A percentile compares a stretch with the other conserved stretches of the same genome.
Evolutionary conservation across 75 land plant genomes (phyloP).

Genomic region (Cunninghamia lanceolata): DNA sequence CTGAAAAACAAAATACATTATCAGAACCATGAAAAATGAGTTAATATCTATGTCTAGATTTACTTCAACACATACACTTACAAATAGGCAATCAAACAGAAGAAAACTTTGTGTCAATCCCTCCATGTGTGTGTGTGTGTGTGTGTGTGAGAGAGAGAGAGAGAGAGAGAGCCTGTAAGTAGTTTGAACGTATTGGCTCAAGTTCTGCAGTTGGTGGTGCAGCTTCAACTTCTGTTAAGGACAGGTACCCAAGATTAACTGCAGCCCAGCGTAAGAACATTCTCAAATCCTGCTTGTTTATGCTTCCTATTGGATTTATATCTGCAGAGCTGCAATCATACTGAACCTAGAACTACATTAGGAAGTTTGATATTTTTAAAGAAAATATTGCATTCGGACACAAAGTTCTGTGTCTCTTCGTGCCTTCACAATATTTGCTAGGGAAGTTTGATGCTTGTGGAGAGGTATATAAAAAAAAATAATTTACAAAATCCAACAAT

Average conservation of each 20-base stretch:
- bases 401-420: background rate
- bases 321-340: constrained; percentile 99
- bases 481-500: background rate
- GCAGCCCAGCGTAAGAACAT: constrained; percentile 93
- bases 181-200: constrained; percentile 87
- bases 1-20: constrained; percentile 34
- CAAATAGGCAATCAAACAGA: background rate
- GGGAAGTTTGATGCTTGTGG: background rate
- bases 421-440: background rate
- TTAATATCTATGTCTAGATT: background rate
- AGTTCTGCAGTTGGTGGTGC: constrained; percentile 99
- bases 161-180: constrained; percentile 63
- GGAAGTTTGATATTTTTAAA: background rate
- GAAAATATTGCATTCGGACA: background rate
- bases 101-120: background rate
- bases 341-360: constrained; percentile 31
- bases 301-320: constrained; percentile 97
- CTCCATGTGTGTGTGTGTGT: background rate
- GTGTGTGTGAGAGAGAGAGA: background rate
- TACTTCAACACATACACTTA: background rate
- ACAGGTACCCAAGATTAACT: constrained; percentile 65
- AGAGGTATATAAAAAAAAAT: background rate
- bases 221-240: constrained; percentile 86
- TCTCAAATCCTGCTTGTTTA: constrained; percentile 93
- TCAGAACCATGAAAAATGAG: background rate